Evolutionary conservation across 805 yeast genomes (phyloP).

Genomic region (Priceomyces carsonii): DNA sequence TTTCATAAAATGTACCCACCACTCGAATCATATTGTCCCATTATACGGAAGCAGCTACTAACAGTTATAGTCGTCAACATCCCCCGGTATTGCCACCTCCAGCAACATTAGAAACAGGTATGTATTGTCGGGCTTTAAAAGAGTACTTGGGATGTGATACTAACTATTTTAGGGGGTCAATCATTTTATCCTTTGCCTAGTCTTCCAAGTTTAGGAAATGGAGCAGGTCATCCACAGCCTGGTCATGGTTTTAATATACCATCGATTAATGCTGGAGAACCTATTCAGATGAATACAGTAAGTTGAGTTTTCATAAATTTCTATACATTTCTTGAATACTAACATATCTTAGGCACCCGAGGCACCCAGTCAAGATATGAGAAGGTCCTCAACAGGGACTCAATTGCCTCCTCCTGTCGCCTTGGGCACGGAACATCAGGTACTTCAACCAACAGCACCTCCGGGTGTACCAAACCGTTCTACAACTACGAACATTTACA

Average conservation of each 20-base stretch:
- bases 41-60: constrained; percentile 17
- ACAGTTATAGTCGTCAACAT: constrained; percentile 50
- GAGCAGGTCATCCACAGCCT: constrained; percentile 36
- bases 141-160: constrained; percentile 12
- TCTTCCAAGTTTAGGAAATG: constrained; percentile 49
- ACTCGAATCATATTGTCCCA: no score
- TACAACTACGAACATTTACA: constrained; percentile 47
- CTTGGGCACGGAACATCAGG: constrained; percentile 18
- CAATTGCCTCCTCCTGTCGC: constrained; percentile 30
- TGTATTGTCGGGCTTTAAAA: constrained; percentile 16
- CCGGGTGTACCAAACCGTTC: constrained; percentile 44
- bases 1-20: neutral
- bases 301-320: constrained; percentile 12
- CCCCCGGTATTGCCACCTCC: constrained; percentile 66
- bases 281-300: constrained; percentile 22
- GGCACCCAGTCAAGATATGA: constrained; percentile 23
- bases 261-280: constrained; percentile 41
- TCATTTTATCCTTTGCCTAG: constrained; percentile 51
- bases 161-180: constrained; percentile 40
- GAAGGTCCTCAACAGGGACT: constrained; percentile 25
- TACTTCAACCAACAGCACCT: constrained; percentile 16
- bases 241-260: constrained; percentile 52
- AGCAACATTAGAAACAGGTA: constrained; percentile 52
- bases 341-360: constrained; percentile 13
- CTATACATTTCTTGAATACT: constrained; percentile 3